Base-by-base conservation (phyloP, 78 protist species). In the Bigelowiella natans region DNA sequence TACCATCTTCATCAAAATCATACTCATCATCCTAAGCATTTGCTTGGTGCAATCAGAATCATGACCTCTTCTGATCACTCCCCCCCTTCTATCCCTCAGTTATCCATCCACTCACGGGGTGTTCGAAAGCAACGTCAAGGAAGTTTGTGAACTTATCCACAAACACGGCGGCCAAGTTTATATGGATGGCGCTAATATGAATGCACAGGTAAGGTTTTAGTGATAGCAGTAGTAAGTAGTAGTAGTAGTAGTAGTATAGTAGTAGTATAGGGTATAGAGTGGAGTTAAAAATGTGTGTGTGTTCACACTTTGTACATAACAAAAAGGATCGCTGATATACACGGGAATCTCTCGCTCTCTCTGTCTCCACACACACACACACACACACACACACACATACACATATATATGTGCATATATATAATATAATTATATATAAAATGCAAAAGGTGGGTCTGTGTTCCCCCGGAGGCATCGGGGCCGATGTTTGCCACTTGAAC, bases 101-200 rank as follows among this genome's bases (percentile, higher is more conserved):
- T n/a, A 98, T 92, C 99, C 99, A 36, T 94, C 96, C 37, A 98
- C 99, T n/a, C 96, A 95, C 93, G 99, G 99, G 85, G 97, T 97
- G 39, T 98, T 95, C 82, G 99, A 98, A 82, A 96, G 92, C 40
- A 89, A 90, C 88, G 93, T 97, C 51, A 88, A 89, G 1, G 97
- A 96, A 7, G 85, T 96, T 64, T 94, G 95, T 91, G 91, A 88
- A 18, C 18, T 94, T 31, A 90, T 98, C 18, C 98, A 98, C 93
- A 31, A 36, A 2, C 37, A 88, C 93, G 99, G 92, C 38, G 99
- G 97, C 26, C 98, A 94, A 93, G 98, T 98, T 7, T 98, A 98
- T 91, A 95, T 98, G 95, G 99, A 98, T 92, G 98, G 99, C 29
- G 99, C 99, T 86, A 98, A 98, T 96, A 93, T 98, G 97, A 97